Conservation (phyloP, 257 asterid species). For the Jaltomata sinuosa region DNA sequence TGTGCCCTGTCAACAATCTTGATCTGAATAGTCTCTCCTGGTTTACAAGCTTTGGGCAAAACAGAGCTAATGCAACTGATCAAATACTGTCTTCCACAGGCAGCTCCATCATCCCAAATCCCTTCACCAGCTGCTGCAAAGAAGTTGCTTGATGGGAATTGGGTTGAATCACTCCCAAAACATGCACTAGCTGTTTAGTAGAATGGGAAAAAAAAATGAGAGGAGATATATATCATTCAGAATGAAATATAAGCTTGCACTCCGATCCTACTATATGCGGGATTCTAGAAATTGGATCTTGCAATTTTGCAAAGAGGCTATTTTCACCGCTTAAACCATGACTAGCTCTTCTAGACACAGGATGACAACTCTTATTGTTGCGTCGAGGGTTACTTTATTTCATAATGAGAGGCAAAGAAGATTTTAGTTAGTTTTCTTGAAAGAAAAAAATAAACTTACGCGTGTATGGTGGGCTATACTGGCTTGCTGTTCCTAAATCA, state of each 20-base stretch:
- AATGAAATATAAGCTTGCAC: too few relatives aligned
- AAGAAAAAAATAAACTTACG: conserved; percentile 36
- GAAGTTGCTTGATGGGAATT: conserved; percentile 52
- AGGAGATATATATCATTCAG: neutral
- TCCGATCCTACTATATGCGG: neutral
- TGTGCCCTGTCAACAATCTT: conserved; percentile 60
- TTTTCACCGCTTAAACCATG: neutral
- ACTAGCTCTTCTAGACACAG: neutral
- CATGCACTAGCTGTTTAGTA: conserved; percentile 59
- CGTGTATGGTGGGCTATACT: conserved; percentile 48
- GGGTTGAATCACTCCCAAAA: conserved; percentile 41
- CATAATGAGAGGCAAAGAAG: neutral
- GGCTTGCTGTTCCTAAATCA: conserved; percentile 69
- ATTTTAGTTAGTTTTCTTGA: neutral
- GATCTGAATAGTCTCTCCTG: conserved; percentile 36
- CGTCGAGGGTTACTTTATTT: neutral
- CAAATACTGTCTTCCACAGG: conserved; percentile 73
- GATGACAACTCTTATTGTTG: neutral
- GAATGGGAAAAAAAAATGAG: neutral
- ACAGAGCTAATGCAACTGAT: conserved; percentile 57
- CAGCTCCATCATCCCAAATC: conserved; percentile 74
- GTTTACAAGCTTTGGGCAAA: conserved; percentile 26
- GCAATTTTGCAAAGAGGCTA: neutral
- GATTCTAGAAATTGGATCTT: neutral
- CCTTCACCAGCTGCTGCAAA: conserved; percentile 84